Evolutionary conservation across 2,329 filamentous ascomycete genomes (phyloP).

Genomic region (Biscogniauxia sp.): DNA sequence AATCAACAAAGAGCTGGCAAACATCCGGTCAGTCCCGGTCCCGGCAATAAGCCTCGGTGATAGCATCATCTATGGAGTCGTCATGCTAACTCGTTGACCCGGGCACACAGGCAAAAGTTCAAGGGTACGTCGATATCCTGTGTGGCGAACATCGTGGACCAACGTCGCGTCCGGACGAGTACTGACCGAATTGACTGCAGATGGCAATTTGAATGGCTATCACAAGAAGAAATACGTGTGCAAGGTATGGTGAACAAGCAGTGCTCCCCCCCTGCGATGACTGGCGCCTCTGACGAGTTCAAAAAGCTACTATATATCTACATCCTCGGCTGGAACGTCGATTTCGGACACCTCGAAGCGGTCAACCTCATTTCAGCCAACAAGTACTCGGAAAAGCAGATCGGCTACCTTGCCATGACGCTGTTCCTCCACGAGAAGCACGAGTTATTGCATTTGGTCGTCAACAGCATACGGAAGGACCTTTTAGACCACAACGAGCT

Average conservation of each 20-base stretch:
- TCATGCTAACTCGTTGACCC: slow-evolving; percentile 16
- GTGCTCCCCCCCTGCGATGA: slow-evolving; percentile 2
- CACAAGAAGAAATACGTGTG: slow-evolving; percentile 99
- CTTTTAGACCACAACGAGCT: slow-evolving; percentile 92
- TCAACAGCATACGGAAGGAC: slow-evolving; percentile 98
- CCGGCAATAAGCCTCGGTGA: neutral
- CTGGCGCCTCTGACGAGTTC: slow-evolving; percentile 24
- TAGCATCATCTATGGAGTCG: slow-evolving; percentile 5
- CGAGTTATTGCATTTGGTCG: slow-evolving; percentile 90
- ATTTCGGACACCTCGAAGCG: slow-evolving; percentile 96
- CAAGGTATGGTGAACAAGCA: slow-evolving; percentile 58
- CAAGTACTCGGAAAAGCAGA: slow-evolving; percentile 99
- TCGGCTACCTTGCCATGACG: slow-evolving; percentile 96
- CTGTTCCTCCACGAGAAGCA: slow-evolving; percentile 96
- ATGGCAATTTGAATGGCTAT: slow-evolving; percentile 89
- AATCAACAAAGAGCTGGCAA: slow-evolving; percentile 98
- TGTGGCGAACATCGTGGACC: slow-evolving; percentile 7
- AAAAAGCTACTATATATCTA: slow-evolving; percentile 88
- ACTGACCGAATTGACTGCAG: slow-evolving; percentile 40
- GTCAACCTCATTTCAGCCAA: slow-evolving; percentile 95
- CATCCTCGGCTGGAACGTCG: slow-evolving; percentile 97
- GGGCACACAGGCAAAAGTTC: slow-evolving; percentile 74
- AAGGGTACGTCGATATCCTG: slow-evolving; percentile 58
- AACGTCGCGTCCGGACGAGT: slow-evolving; percentile 4
- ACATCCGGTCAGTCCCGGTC: slow-evolving; percentile 67